Evolutionary conservation across 2,329 filamentous ascomycete genomes (phyloP).

Genomic region (Talaromyces verruculosus): DNA sequence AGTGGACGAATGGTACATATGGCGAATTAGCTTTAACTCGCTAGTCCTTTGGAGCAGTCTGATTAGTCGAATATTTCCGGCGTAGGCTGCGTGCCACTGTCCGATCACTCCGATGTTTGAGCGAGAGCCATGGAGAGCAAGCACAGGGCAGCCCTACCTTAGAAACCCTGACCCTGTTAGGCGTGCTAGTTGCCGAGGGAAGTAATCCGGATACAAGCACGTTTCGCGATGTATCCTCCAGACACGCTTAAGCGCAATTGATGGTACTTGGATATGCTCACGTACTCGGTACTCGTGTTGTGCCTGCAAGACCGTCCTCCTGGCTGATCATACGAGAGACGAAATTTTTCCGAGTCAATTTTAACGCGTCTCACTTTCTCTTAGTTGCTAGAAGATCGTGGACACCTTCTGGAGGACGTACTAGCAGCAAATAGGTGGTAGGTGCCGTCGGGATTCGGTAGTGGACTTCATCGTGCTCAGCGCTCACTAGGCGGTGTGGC

Average conservation of each 20-base stretch:
- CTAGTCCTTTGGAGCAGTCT: not conserved
- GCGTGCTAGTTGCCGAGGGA: not conserved
- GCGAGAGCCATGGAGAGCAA: not conserved
- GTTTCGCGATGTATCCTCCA: not conserved
- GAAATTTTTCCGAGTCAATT: not conserved
- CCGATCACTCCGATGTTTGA: not conserved
- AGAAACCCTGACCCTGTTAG: not conserved
- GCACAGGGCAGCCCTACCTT: conserved; percentile 7
- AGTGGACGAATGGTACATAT: not conserved
- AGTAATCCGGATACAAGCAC: not conserved
- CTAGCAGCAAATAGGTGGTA: conserved; percentile 11
- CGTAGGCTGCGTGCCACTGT: not conserved
- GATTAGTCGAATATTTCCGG: not conserved
- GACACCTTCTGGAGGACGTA: not conserved
- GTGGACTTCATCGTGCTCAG: not conserved
- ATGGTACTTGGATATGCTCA: not conserved
- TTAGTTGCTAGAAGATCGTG: not conserved
- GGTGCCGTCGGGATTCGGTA: not conserved
- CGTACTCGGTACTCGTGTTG: not conserved
- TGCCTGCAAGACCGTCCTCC: not conserved
- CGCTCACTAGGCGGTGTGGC: not conserved
- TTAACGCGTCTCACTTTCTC: not conserved
- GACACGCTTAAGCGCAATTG: not conserved
- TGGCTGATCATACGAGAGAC: not conserved
- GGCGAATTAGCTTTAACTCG: not conserved